Evolutionary conservation across 164 flowering plant species (phyloP).

Genomic region (Annona squamosa): DNA sequence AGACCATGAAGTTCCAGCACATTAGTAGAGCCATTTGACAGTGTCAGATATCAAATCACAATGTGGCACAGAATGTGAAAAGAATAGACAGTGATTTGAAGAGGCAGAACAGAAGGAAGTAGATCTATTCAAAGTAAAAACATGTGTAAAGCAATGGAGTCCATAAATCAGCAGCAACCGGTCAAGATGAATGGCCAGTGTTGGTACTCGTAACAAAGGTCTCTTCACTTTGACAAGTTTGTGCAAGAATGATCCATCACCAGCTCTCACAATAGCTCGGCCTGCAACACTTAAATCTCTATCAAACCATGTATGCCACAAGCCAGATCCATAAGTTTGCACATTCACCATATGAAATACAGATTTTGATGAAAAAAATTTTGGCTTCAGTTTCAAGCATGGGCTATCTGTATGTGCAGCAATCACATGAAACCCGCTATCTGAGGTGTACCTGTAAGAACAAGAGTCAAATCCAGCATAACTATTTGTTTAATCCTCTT

Average conservation of each 20-base stretch:
- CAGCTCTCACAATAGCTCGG: slow-evolving; percentile 66
- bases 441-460: slow-evolving; percentile 58
- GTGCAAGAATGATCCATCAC: slow-evolving; percentile 65
- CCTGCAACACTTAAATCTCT: slow-evolving; percentile 88
- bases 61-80: neutral
- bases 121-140: neutral
- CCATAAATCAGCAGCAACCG: slow-evolving; percentile 33
- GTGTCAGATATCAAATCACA: neutral
- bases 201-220: slow-evolving; percentile 80
- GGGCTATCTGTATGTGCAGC: slow-evolving; percentile 98
- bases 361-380: slow-evolving; percentile 69
- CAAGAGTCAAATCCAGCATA: slow-evolving; percentile 1
- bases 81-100: neutral
- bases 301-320: slow-evolving; percentile 99
- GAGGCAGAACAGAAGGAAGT: neutral
- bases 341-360: slow-evolving; percentile 82
- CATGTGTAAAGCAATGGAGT: neutral
- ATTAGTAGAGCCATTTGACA: neutral
- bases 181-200: slow-evolving; percentile 93
- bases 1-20: neutral
- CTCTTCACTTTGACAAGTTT: slow-evolving; percentile 88
- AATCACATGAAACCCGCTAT: slow-evolving; percentile 81
- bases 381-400: slow-evolving; percentile 84
- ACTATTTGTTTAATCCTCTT: neutral
- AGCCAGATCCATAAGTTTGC: slow-evolving; percentile 93